Evolutionary conservation across 495 filamentous ascomycete species (phyloP).

Genomic region (Xylaria intraflava): DNA sequence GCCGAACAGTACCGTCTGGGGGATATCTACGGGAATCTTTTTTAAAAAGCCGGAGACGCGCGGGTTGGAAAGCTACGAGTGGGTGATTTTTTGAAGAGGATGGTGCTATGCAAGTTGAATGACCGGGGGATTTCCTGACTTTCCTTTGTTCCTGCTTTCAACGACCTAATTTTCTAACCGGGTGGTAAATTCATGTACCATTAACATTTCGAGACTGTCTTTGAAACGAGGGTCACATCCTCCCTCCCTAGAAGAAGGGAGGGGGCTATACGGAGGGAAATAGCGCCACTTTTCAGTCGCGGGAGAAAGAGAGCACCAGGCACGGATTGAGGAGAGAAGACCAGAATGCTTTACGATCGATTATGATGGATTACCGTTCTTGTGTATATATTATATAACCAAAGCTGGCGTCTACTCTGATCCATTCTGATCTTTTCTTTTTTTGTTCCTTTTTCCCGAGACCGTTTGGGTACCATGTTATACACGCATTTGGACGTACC

Average conservation of each 20-base stretch:
- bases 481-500: too few species aligned
- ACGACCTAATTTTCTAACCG: background rate
- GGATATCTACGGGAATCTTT: background rate
- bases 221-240: constrained; percentile 22
- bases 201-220: constrained; percentile 31
- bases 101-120: background rate
- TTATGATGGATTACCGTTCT: constrained; percentile 15
- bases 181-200: constrained; percentile 18
- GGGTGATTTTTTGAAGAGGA: background rate
- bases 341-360: constrained; percentile 11
- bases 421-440: background rate
- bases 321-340: background rate
- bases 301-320: background rate
- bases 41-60: background rate
- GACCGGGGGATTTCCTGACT: constrained; percentile 13
- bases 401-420: background rate
- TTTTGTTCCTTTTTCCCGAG: too few species aligned
- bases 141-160: background rate
- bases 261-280: background rate
- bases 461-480: too few species aligned
- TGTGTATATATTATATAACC: constrained; percentile 13
- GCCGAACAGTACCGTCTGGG: background rate
- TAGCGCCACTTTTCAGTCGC: background rate
- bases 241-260: constrained; percentile 1
- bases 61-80: too few species aligned